Evolutionary conservation across 2,329 filamentous ascomycete species (phyloP).

Genomic region (Xylaria polymorpha): DNA sequence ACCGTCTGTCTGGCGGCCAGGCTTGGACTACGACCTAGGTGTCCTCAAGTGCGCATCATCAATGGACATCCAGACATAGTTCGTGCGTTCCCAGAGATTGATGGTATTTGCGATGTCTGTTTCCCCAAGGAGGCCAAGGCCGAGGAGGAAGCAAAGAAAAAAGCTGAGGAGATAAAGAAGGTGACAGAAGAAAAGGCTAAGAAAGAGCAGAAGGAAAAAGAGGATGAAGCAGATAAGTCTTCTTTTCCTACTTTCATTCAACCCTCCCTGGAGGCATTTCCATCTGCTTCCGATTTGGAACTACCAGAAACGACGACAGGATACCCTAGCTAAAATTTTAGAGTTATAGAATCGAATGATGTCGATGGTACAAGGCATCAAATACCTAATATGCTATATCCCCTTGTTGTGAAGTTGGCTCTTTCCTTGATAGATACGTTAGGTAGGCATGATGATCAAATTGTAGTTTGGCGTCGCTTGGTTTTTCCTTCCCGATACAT

Average conservation of each 20-base stretch:
- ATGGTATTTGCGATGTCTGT: conserved; percentile 37
- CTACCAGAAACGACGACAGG: background rate
- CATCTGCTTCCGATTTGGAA: conserved; percentile 5
- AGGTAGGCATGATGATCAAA: background rate
- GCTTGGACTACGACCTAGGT: conserved; percentile 36
- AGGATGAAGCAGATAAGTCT: background rate
- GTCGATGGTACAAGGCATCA: no score
- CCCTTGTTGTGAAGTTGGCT: background rate
- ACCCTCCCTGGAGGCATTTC: conserved; percentile 2
- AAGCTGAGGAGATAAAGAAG: background rate
- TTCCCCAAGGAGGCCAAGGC: conserved; percentile 30
- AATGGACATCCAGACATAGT: conserved; percentile 33
- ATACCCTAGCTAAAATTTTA: background rate
- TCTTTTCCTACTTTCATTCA: background rate
- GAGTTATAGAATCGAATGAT: background rate
- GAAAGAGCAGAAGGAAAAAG: conserved; percentile 14
- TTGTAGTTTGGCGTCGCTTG: background rate
- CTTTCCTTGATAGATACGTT: background rate
- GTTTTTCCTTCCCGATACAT: background rate
- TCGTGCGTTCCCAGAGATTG: conserved; percentile 23
- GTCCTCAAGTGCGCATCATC: conserved; percentile 36
- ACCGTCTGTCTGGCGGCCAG: conserved; percentile 48
- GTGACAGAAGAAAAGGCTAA: background rate
- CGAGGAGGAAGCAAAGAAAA: conserved; percentile 33
- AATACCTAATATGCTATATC: background rate